Evolutionary conservation across 1,139 yeast species (phyloP).

Genomic region (Candida gigantensis): DNA sequence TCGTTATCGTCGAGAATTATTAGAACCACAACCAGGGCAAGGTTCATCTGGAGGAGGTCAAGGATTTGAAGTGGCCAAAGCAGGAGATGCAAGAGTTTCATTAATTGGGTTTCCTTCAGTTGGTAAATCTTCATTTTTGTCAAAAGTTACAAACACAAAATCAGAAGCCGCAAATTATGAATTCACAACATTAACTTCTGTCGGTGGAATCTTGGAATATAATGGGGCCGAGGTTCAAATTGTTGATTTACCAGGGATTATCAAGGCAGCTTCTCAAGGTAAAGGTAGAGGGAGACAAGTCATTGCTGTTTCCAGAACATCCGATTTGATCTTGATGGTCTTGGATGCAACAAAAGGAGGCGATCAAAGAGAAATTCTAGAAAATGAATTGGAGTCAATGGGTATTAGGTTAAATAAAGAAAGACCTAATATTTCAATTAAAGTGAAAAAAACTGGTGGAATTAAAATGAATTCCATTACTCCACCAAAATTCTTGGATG

Average conservation of each 20-base stretch:
- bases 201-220: slow-evolving; percentile 91
- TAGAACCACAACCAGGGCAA: slow-evolving; percentile 79
- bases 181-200: slow-evolving; percentile 94
- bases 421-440: slow-evolving; percentile 79
- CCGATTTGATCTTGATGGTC: slow-evolving; percentile 90
- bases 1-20: slow-evolving; percentile 84
- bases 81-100: slow-evolving; percentile 96
- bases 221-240: slow-evolving; percentile 97
- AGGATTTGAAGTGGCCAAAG: slow-evolving; percentile 93
- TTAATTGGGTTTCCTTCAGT: slow-evolving; percentile 97
- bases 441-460: slow-evolving; percentile 87
- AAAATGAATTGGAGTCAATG: slow-evolving; percentile 87
- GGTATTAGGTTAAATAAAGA: slow-evolving; percentile 86
- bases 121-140: slow-evolving; percentile 88
- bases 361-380: slow-evolving; percentile 84
- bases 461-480: slow-evolving; percentile 77
- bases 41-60: slow-evolving; percentile 76
- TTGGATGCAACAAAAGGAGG: slow-evolving; percentile 92
- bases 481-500: slow-evolving; percentile 82
- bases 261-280: slow-evolving; percentile 95
- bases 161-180: slow-evolving; percentile 95
- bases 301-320: slow-evolving; percentile 92
- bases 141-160: slow-evolving; percentile 87
- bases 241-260: slow-evolving; percentile 95
- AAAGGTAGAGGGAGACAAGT: slow-evolving; percentile 98